phyloP scores from a whole-genome alignment of 345 rosid genomes.

The Eutrema yunnanense region DNA sequence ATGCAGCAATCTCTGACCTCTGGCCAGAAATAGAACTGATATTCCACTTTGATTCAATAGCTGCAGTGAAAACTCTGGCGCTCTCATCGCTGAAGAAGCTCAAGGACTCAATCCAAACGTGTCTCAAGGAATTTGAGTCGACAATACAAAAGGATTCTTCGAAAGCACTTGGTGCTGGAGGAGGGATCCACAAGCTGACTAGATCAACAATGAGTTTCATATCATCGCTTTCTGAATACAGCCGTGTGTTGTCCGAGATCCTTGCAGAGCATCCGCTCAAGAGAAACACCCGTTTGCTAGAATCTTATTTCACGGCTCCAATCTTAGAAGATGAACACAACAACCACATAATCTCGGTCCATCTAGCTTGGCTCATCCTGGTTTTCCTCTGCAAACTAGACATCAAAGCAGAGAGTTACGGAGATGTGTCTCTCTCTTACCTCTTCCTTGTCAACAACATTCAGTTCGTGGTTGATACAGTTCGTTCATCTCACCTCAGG shows the following conservation, averaged over 20 bases:
- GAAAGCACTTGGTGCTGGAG: slow-evolving; percentile 39
- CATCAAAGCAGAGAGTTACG: slow-evolving; percentile 50
- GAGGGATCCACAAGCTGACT: slow-evolving; percentile 67
- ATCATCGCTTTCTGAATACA: slow-evolving; percentile 48
- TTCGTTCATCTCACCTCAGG: slow-evolving; percentile 40
- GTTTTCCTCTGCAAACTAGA: slow-evolving; percentile 73
- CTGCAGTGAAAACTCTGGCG: slow-evolving; percentile 41
- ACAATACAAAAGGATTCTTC: slow-evolving; percentile 49
- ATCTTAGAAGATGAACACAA: slow-evolving; percentile 27
- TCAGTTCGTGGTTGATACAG: slow-evolving; percentile 46
- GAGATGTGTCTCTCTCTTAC: slow-evolving; percentile 57
- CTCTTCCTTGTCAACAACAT: slow-evolving; percentile 76
- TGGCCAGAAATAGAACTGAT: slow-evolving; percentile 60
- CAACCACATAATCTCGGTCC: slow-evolving; percentile 30
- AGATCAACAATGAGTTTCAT: slow-evolving; percentile 56
- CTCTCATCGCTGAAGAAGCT: slow-evolving; percentile 46
- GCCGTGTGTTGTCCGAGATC: slow-evolving; percentile 40
- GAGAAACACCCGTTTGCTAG: slow-evolving; percentile 36
- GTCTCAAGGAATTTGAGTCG: slow-evolving; percentile 42
- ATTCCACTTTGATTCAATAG: slow-evolving; percentile 53
- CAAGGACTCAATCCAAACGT: slow-evolving; percentile 32
- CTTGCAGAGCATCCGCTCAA: slow-evolving; percentile 43
- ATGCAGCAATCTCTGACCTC: slow-evolving; percentile 47
- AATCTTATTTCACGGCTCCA: slow-evolving; percentile 47
- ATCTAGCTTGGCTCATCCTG: slow-evolving; percentile 66